Conservation (phyloP, 2,329 filamentous ascomycete genomes). For the Paecilomyces dactylethromorphus region DNA sequence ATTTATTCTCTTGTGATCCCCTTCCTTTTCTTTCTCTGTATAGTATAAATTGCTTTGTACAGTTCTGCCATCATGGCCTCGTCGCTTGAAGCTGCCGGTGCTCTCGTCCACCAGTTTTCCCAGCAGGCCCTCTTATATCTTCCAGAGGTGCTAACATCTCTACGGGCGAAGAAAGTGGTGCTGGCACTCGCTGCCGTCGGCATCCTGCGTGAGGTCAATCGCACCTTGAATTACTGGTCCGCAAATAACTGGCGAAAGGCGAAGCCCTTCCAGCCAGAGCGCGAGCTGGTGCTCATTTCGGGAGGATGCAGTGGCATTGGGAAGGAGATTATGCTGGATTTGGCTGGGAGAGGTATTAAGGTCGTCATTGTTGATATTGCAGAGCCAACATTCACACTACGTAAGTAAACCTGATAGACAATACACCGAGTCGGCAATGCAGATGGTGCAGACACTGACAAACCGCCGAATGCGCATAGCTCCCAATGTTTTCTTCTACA, state of each 20-base stretch:
- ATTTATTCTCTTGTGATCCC: neutral
- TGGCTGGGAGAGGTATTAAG: slow-evolving; percentile 20
- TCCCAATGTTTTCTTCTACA: slow-evolving; percentile 30
- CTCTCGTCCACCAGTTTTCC: neutral
- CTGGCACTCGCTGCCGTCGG: slow-evolving; percentile 15
- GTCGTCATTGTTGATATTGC: slow-evolving; percentile 32
- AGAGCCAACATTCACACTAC: slow-evolving; percentile 24
- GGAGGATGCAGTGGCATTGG: slow-evolving; percentile 34
- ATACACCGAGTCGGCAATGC: too few species aligned
- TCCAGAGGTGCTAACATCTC: neutral
- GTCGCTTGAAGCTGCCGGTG: neutral
- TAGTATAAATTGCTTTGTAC: neutral
- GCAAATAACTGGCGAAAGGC: slow-evolving; percentile 24
- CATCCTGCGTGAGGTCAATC: slow-evolving; percentile 21
- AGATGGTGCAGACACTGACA: neutral
- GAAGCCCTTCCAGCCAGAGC: neutral
- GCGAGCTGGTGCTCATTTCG: slow-evolving; percentile 29
- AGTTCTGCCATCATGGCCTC: neutral
- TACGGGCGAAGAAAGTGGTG: slow-evolving; percentile 14
- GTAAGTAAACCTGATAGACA: slow-evolving; percentile 9
- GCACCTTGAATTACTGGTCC: slow-evolving; percentile 18
- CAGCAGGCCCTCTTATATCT: neutral
- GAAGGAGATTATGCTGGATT: slow-evolving; percentile 27
- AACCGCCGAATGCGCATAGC: slow-evolving; percentile 9
- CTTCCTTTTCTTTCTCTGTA: neutral